A percentile compares a stretch with the other conserved stretches of the same genome.
These are phyloP conservation scores for Fusarium dimerum DNA, from an alignment of 2,329 filamentous ascomycete species.

Conservation along the genomic window DNA sequence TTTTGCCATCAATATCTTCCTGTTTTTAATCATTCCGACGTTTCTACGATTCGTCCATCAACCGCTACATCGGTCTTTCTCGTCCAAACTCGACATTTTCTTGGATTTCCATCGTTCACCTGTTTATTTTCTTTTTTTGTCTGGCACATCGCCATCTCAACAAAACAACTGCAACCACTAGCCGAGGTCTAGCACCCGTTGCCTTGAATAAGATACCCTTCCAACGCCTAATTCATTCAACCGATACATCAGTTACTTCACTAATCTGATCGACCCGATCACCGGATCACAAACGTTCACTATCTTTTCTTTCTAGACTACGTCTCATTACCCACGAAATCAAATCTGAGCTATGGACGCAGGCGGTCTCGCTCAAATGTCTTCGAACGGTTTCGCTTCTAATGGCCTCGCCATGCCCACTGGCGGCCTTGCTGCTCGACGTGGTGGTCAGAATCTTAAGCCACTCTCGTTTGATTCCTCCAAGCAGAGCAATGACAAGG, in stretches of 20 bases:
- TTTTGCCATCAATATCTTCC: slow-evolving; percentile 20
- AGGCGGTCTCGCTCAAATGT: slow-evolving; percentile 99
- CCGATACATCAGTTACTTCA: slow-evolving; percentile 18
- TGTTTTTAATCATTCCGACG: slow-evolving; percentile 24
- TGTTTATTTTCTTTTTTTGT: slow-evolving; percentile 13
- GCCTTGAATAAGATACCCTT: slow-evolving; percentile 26
- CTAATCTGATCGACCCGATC: slow-evolving; percentile 23
- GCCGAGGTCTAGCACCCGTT: slow-evolving; percentile 16
- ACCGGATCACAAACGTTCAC: slow-evolving; percentile 23
- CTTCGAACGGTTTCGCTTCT: slow-evolving; percentile 77
- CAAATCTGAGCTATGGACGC: slow-evolving; percentile 72
- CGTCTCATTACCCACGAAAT: slow-evolving; percentile 15
- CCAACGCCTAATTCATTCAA: slow-evolving; percentile 25
- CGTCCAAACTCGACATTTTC: slow-evolving; percentile 19
- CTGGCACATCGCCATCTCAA: slow-evolving; percentile 14
- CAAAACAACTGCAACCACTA: slow-evolving; percentile 17
- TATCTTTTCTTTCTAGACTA: slow-evolving; percentile 16
- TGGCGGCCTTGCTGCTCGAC: slow-evolving; percentile 78
- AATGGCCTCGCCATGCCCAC: slow-evolving; percentile 74
- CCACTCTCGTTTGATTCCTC: slow-evolving; percentile 76
- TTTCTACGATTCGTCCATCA: slow-evolving; percentile 16
- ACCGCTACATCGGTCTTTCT: slow-evolving; percentile 15
- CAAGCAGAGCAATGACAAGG: slow-evolving; percentile 68
- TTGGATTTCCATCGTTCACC: slow-evolving; percentile 24
- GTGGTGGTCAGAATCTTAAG: slow-evolving; percentile 87